Conservation (phyloP, 177 flowering plant species). For the Tripterygium wilfordii region DNA sequence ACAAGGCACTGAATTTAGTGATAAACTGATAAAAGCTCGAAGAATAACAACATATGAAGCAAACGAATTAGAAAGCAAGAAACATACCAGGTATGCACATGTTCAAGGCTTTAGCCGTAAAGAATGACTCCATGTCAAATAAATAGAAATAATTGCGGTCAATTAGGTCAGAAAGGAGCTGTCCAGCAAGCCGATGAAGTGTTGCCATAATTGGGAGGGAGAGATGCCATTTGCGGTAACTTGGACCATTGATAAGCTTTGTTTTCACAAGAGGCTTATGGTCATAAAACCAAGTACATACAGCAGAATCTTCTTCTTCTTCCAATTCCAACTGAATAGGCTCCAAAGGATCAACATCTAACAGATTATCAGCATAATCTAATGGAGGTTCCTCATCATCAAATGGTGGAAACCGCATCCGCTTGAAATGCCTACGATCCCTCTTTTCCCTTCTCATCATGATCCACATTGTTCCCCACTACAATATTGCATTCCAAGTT, state of each 20-base stretch:
- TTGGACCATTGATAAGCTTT: conserved; percentile 96
- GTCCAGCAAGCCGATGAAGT: conserved; percentile 96
- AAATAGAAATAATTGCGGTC: conserved; percentile 93
- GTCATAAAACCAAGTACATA: conserved; percentile 94
- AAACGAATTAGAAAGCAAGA: neutral
- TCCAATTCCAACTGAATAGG: conserved; percentile 93
- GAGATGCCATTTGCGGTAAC: conserved; percentile 95
- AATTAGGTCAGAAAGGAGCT: conserved; percentile 89
- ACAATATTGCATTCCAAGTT: too few relatives aligned
- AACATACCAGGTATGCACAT: conserved; percentile 97
- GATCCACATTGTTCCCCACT: conserved; percentile 99
- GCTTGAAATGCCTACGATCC: conserved; percentile 95
- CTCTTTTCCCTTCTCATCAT: conserved; percentile 99
- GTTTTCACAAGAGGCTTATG: conserved; percentile 96
- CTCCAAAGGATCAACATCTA: conserved; percentile 97
- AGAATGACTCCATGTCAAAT: conserved; percentile 99
- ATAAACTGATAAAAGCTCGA: too few relatives aligned
- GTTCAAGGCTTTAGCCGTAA: conserved; percentile 96
- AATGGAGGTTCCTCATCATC: conserved; percentile 99
- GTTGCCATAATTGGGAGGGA: conserved; percentile 99
- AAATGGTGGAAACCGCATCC: conserved; percentile 99
- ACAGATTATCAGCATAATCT: conserved; percentile 95
- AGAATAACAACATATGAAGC: neutral
- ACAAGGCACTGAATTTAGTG: too few relatives aligned
- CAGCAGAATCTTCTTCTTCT: conserved; percentile 99